Evolutionary conservation across 192 early-diverging fungal genomes (phyloP).

Genomic region (Paraglomus occultum): DNA sequence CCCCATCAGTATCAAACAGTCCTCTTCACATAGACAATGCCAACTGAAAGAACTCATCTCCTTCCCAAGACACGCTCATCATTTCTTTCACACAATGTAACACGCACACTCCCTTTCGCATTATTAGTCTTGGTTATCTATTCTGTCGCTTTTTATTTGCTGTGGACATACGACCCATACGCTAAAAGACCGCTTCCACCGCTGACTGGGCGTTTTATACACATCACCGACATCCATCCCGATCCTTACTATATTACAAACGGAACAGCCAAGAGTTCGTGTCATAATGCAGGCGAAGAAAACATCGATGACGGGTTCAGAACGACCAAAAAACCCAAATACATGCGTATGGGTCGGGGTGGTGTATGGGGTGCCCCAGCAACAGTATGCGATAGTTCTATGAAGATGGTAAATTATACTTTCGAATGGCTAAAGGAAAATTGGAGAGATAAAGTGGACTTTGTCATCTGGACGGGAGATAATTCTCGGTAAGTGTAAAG

Average conservation of each 20-base stretch:
- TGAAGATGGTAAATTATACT: conserved; percentile 53
- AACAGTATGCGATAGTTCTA: conserved; percentile 61
- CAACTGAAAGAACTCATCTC: too few relatives aligned
- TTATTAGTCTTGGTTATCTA: too few relatives aligned
- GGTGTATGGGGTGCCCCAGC: conserved; percentile 57
- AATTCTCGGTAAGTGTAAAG: conserved; percentile 50
- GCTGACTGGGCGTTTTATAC: conserved; percentile 57
- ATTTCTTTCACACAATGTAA: too few relatives aligned
- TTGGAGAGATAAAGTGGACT: conserved; percentile 52
- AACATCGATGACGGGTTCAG: not conserved
- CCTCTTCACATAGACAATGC: too few relatives aligned
- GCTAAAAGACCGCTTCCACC: not conserved
- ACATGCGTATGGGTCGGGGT: conserved; percentile 24
- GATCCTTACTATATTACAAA: conserved; percentile 52
- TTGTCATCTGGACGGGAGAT: conserved; percentile 74
- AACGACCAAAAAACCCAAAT: conserved; percentile 21
- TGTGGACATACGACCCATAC: too few relatives aligned
- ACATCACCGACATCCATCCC: conserved; percentile 70
- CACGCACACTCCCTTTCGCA: too few relatives aligned
- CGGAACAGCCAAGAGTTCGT: conserved; percentile 53
- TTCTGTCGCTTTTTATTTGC: too few relatives aligned
- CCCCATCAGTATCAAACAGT: too few relatives aligned
- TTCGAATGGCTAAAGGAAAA: conserved; percentile 48
- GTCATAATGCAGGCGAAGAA: conserved; percentile 42
- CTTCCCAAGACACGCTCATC: too few relatives aligned